Evolutionary conservation across 2,329 filamentous ascomycete genomes (phyloP).

Genomic region (Knoxdaviesia capensis): DNA sequence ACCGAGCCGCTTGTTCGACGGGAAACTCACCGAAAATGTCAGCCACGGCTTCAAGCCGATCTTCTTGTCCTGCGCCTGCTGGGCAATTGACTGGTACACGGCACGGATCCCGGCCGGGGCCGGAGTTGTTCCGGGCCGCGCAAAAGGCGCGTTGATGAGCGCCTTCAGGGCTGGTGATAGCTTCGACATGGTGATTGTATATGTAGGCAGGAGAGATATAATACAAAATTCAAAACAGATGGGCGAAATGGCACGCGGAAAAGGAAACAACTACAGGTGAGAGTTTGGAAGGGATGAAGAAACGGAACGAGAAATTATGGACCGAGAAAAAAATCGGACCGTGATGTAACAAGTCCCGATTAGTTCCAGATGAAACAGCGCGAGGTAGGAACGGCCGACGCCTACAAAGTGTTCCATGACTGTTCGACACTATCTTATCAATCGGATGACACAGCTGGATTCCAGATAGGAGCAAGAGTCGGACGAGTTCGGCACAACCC

Average conservation of each 20-base stretch:
- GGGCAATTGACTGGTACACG: conserved; percentile 43
- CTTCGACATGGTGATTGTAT: conserved; percentile 40
- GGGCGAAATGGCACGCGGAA: not conserved
- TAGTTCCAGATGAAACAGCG: too few relatives aligned
- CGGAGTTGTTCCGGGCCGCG: conserved; percentile 42
- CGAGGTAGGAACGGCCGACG: too few relatives aligned
- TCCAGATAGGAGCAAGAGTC: too few relatives aligned
- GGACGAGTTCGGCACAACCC: too few relatives aligned
- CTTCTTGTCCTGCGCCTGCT: conserved; percentile 38
- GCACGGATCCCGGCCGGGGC: conserved; percentile 42
- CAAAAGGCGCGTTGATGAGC: conserved; percentile 50
- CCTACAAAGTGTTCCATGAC: too few relatives aligned
- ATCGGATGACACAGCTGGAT: too few relatives aligned
- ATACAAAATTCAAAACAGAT: too few relatives aligned
- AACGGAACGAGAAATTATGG: not conserved
- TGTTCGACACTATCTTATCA: too few relatives aligned
- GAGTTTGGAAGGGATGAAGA: not conserved
- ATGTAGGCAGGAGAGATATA: too few relatives aligned
- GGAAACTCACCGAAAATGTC: conserved; percentile 34
- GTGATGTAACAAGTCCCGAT: too few relatives aligned
- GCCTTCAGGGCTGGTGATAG: conserved; percentile 51
- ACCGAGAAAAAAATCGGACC: not conserved
- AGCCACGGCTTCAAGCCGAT: conserved; percentile 47
- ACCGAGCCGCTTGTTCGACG: too few relatives aligned
- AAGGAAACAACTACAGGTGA: not conserved